Evolutionary conservation across 306 rosid genomes (phyloP), one percentile per base, ranked within the genome.

Genomic region (Gastrolobium villosum): DNA sequence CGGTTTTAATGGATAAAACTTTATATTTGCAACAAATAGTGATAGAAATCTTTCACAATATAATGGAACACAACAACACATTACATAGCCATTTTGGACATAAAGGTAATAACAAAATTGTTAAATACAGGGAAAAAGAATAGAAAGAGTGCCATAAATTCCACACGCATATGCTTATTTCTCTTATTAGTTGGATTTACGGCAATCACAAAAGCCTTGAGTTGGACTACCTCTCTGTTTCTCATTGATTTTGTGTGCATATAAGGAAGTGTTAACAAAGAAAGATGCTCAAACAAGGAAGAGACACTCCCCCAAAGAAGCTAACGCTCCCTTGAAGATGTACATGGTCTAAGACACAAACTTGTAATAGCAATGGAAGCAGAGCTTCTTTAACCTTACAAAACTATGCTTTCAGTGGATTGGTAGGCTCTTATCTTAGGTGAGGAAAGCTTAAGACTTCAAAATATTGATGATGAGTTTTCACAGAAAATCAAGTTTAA

Each of bases 41-140:
- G 20, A 49, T 5, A 60, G 20, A 49, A 79, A 79, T 26, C 53
- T 36, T 56, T 36, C 32, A 78, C 35, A 46, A 46, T 46, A 13
- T 59, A 20, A 13, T 28, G 4, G 10, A 46, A 11, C 35, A 57
- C 2, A 57, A 7, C 35, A 14, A 35, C 50, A 46, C 5, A 15
- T 10, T 62, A n/a, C 15, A 10, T 13, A 5, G 26, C 43, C 14
- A 48, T 70, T 70, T 36, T 66, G 32, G 55, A 43, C 0, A 1
- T 54, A 65, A 40, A 8, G 54, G 3, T 14, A 55, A 53, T 9
- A 11, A 44, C 14, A 14, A 41, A 44, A 57, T 10, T 66, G 65
- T 55, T 41, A 66, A 49, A 11, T 5, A 36, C 8, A 36, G 11
- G 31, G 5, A 5, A 7, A 48, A 48, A 3, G 28, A 46, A 31